Evolutionary conservation across 1,139 yeast species (phyloP), one percentile per base, ranked within the genome.

Genomic region (Keqinozyma sinolaborantium): DNA sequence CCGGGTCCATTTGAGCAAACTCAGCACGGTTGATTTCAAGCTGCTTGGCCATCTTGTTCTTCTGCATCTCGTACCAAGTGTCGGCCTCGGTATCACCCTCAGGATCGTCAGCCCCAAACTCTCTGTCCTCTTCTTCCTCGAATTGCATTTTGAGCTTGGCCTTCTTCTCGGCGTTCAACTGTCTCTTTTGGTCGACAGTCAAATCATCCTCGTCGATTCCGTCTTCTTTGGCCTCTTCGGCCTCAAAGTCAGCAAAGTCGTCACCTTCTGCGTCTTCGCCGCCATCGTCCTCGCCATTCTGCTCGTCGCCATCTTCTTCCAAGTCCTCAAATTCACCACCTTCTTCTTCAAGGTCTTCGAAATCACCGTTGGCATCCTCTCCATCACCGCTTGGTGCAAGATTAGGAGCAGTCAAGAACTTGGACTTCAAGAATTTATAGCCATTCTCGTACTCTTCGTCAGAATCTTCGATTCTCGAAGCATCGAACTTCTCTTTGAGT

Each of bases 11-110:
- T 27, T 76, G 73, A 16, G 77, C 83, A 38, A 76, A 71, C 53
- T 82, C 88, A 4, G 85, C 78, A 56, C 85, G 85, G 60, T 94
- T 94, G 61, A 94, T 88, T 42, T 92, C 97, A 44, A 86, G 68
- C 62, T 94, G 98, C 56, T 92, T 90, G 37, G 96, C 92, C 79
- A 94, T 90, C 52, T 90, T 92, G 40, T 95, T 94, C 62, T 94
- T 94, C 59, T 94, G 97, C 58, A 85, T 77, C 54, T 92, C 97
- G 56, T 92, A 94, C 98, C 98, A 94, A 1, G 96, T 88, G 47
- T 92, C 97, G 28, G 83, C 84, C 51, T 81, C 84, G 18, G 77
- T 79, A 38, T 71, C 82, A 24, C 81, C 83, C 54, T 82, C 88
- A 14, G 83, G 82, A 41, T 81, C 87, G 38, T 79, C 85, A 10